Conservation (phyloP, 2,329 filamentous ascomycete genomes). For the Fusarium guadeloupense region DNA sequence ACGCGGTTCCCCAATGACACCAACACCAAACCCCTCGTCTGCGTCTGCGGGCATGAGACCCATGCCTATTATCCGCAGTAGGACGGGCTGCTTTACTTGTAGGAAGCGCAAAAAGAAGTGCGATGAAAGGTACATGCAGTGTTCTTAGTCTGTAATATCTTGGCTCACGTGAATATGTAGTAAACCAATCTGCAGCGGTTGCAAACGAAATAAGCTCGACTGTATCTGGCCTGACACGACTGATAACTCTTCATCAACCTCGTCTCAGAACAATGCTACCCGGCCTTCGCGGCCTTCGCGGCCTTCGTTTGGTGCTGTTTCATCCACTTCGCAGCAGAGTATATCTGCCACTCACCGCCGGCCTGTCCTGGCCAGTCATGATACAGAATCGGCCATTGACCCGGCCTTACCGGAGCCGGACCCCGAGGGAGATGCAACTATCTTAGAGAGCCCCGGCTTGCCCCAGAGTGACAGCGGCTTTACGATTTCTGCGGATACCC, state of each 20-base stretch:
- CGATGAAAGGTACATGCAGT: constrained; percentile 51
- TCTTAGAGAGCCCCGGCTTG: constrained; percentile 8
- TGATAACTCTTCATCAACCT: constrained; percentile 26
- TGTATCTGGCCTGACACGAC: constrained; percentile 57
- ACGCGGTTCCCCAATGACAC: constrained; percentile 1
- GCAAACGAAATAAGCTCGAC: constrained; percentile 61
- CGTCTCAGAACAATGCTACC: constrained; percentile 12
- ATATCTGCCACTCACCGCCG: constrained; percentile 4
- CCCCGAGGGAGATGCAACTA: constrained; percentile 21
- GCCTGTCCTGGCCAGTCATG: not conserved
- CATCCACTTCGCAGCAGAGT: constrained; percentile 19
- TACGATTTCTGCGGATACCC: constrained; percentile 34
- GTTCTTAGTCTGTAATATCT: not conserved
- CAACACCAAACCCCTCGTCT: constrained; percentile 5
- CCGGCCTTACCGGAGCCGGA: constrained; percentile 20
- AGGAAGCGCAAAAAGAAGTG: constrained; percentile 64
- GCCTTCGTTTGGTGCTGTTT: constrained; percentile 25
- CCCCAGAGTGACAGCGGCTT: constrained; percentile 28
- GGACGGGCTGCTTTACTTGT: constrained; percentile 59
- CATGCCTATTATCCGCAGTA: constrained; percentile 49
- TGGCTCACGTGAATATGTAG: constrained; percentile 39
- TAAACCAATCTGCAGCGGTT: constrained; percentile 62
- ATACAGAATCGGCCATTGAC: constrained; percentile 24
- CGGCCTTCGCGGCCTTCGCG: constrained; percentile 7
- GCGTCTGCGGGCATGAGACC: constrained; percentile 42